Conservation (phyloP, 805 yeast species). For the Wickerhamiella musiphila region DNA sequence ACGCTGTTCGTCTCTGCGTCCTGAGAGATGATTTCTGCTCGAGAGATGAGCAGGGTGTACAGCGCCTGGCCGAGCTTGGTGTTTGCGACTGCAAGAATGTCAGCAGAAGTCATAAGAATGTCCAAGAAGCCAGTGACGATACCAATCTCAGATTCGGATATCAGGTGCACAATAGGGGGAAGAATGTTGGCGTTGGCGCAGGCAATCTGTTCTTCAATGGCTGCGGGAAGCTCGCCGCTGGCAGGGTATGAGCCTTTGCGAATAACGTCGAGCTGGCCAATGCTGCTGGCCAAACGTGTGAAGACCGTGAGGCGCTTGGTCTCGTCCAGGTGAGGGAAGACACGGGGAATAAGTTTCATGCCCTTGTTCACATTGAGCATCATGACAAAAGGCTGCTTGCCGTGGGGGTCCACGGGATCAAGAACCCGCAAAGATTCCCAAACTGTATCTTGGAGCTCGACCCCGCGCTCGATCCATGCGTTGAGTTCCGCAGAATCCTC, state of each 20-base stretch:
- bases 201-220: constrained; percentile 44
- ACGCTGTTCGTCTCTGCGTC: constrained; percentile 33
- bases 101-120: constrained; percentile 44
- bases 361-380: constrained; percentile 74
- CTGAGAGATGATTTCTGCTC: constrained; percentile 83
- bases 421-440: constrained; percentile 63
- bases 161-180: constrained; percentile 66
- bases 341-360: constrained; percentile 72
- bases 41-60: constrained; percentile 74
- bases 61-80: constrained; percentile 73
- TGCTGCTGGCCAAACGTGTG: constrained; percentile 60
- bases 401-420: constrained; percentile 12
- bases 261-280: constrained; percentile 64
- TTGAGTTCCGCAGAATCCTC: constrained; percentile 16
- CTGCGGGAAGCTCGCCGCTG: constrained; percentile 19
- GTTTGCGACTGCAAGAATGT: constrained; percentile 34
- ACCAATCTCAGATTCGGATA: constrained; percentile 63
- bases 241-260: constrained; percentile 53
- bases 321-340: constrained; percentile 62
- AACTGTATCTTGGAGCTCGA: constrained; percentile 25
- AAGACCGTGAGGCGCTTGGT: constrained; percentile 64
- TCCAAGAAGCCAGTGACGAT: constrained; percentile 65
- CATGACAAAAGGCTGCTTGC: constrained; percentile 60
- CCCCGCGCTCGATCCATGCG: constrained; percentile 20
- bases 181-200: constrained; percentile 64